Evolutionary conservation across 2,329 filamentous ascomycete species (phyloP).

Genomic region (Tympanopsis confertula): DNA sequence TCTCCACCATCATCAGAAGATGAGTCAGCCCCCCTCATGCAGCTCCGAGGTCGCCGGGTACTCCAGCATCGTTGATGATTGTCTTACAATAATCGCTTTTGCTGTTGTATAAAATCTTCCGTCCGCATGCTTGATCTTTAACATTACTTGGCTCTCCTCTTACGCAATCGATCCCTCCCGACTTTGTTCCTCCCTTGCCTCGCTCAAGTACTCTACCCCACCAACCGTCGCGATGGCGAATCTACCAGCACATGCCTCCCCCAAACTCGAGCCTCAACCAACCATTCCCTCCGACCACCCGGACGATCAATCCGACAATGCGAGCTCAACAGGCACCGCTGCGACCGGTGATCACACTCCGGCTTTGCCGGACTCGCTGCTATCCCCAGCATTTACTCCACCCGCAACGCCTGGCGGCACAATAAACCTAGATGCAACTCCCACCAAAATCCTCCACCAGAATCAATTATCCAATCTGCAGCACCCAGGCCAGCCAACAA

Average conservation of each 20-base stretch:
- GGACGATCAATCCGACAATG: not conserved
- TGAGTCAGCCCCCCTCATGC: too few species aligned
- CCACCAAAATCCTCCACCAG: constrained; percentile 7
- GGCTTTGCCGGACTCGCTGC: not conserved
- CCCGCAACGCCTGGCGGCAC: constrained; percentile 24
- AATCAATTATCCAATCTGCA: constrained; percentile 11
- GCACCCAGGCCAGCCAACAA: constrained; percentile 13
- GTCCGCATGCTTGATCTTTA: too few species aligned
- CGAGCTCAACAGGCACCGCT: not conserved
- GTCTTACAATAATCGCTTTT: too few species aligned
- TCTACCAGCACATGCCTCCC: not conserved
- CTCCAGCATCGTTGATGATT: too few species aligned
- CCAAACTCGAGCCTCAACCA: not conserved
- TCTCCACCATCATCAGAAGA: too few species aligned
- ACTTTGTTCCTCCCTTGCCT: too few species aligned
- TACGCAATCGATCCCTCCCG: too few species aligned
- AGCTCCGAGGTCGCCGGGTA: too few species aligned
- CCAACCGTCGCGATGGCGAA: not conserved
- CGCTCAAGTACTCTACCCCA: too few species aligned
- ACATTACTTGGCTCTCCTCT: too few species aligned
- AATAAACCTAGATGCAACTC: constrained; percentile 13
- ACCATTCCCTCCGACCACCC: not conserved
- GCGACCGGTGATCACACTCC: not conserved
- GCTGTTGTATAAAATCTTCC: too few species aligned
- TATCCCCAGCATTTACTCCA: constrained; percentile 43